Base-by-base conservation (phyloP, 805 yeast species). In the Starmerella bombicola region DNA sequence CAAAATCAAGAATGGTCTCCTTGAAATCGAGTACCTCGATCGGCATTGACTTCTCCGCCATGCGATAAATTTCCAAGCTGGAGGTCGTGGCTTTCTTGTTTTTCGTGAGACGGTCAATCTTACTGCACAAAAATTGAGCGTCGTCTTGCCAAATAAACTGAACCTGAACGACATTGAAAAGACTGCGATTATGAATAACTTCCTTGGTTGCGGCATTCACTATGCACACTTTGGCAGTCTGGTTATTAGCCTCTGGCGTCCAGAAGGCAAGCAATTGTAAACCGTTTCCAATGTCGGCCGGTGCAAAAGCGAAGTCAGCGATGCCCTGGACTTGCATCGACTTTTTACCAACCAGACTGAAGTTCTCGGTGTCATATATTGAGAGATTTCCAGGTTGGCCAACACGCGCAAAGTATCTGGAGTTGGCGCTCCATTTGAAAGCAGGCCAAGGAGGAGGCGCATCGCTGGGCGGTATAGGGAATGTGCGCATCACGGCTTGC, bases 31-130 rank as follows among this genome's bases (percentile, higher is more conserved):
- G 69, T 53, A 84, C 88, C 59, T 86, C 96, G 46, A 86, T 94
- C 24, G 98, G 97, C 52, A 88, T 74, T 55, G 81, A 93, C 64
- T 76, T 82, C 64, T 88, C 98, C 45, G 70, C 69, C 43, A 85
- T 64, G 56, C 83, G 80, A 73, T 88, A 83, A 58, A 91, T 79
- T 65, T 91, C 97, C 61, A 91, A 71, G 60, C 84, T 84, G 43
- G 95, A 77, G 71, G 84, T 85, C 39, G 78, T 63, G 17, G 95
- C 82, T 73, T 93, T 91, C 62, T 80, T 82, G 37, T 95, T 80
- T 65, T 91, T 91, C 42, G 96, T 83, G 65, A 85, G 95, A 66
- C 97, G 83, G 63, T 86, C 95, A 53, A 91, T 95, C 67, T 82
- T 84, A 58, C 86, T 93, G 67, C 95, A 83, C 59, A 91, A 66